Percentiles rank a stretch among this genome's conserved stretches.
Conservation (phyloP, 2,329 filamentous ascomycete genomes). For the Phoma herbarum region DNA sequence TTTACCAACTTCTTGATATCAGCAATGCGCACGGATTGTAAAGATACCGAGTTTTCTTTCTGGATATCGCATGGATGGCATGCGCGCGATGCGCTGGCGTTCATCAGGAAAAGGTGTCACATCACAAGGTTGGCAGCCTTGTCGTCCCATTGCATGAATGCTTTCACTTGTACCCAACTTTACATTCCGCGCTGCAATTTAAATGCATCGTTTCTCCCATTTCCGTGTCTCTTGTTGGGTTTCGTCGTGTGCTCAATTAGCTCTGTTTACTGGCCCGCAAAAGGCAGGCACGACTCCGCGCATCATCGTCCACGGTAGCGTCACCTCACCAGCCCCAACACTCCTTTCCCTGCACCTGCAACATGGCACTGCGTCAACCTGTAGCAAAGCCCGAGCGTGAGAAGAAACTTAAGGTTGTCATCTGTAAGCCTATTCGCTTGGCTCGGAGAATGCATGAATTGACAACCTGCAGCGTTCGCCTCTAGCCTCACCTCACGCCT, state of each 20-base stretch:
- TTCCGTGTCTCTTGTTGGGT: not conserved
- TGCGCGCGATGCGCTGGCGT: constrained; percentile 3
- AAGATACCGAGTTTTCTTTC: not conserved
- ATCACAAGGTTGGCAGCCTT: not conserved
- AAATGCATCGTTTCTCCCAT: not conserved
- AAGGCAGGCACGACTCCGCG: constrained; percentile 9
- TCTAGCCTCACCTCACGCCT: constrained; percentile 38
- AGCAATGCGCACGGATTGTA: not conserved
- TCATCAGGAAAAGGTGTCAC: not conserved
- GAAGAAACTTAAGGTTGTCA: constrained; percentile 45
- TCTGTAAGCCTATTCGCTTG: constrained; percentile 33
- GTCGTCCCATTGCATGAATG: not conserved
- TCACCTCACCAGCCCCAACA: constrained; percentile 2
- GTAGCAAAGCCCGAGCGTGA: constrained; percentile 46
- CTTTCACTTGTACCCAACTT: constrained; percentile 7
- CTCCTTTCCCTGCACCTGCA: not conserved
- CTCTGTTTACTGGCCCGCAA: not conserved
- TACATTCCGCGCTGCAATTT: not conserved
- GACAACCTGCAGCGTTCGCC: constrained; percentile 45
- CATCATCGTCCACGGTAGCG: not conserved
- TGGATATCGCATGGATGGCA: not conserved
- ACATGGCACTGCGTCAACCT: constrained; percentile 38
- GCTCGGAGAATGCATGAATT: constrained; percentile 4
- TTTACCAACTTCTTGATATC: constrained; percentile 25
- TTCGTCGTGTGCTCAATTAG: not conserved